Conservation (phyloP, 805 yeast genomes). For the Sugiyamaella smithiae region DNA sequence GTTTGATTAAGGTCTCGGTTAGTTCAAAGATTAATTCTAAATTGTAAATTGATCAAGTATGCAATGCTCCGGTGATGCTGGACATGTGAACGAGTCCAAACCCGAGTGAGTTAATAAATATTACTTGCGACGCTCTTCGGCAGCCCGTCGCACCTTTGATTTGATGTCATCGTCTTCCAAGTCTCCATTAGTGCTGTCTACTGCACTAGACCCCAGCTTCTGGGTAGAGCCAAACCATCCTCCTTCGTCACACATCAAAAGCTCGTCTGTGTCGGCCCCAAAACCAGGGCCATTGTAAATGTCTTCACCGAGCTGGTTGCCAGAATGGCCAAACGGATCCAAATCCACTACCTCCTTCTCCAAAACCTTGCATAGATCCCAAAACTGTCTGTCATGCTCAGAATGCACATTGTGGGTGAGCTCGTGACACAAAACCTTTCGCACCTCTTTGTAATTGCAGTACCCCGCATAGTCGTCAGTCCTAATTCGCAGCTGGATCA, state of each 20-base stretch:
- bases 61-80: too few relatives aligned
- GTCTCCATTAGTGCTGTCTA: neutral
- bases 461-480: slow-evolving; percentile 40
- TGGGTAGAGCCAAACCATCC: slow-evolving; percentile 28
- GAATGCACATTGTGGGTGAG: slow-evolving; percentile 38
- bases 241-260: slow-evolving; percentile 25
- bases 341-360: slow-evolving; percentile 35
- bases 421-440: slow-evolving; percentile 39
- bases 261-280: slow-evolving; percentile 19
- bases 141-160: slow-evolving; percentile 18
- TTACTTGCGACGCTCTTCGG: slow-evolving; percentile 16
- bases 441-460: slow-evolving; percentile 34
- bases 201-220: slow-evolving; percentile 11
- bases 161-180: slow-evolving; percentile 12
- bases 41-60: too few relatives aligned
- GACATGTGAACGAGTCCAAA: too few relatives aligned
- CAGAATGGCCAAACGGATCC: slow-evolving; percentile 32
- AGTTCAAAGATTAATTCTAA: too few relatives aligned
- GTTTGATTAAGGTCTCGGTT: too few relatives aligned
- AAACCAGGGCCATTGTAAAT: slow-evolving; percentile 23
- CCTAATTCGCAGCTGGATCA: slow-evolving; percentile 37
- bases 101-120: too few relatives aligned
- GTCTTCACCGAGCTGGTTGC: slow-evolving; percentile 23
- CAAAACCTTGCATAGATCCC: slow-evolving; percentile 34
- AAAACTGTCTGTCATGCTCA: slow-evolving; percentile 37